Percentiles rank a stretch among this genome's conserved stretches.
Evolutionary conservation across 2,329 filamentous ascomycete species (phyloP).

Genomic region (Penicillium sp.): DNA sequence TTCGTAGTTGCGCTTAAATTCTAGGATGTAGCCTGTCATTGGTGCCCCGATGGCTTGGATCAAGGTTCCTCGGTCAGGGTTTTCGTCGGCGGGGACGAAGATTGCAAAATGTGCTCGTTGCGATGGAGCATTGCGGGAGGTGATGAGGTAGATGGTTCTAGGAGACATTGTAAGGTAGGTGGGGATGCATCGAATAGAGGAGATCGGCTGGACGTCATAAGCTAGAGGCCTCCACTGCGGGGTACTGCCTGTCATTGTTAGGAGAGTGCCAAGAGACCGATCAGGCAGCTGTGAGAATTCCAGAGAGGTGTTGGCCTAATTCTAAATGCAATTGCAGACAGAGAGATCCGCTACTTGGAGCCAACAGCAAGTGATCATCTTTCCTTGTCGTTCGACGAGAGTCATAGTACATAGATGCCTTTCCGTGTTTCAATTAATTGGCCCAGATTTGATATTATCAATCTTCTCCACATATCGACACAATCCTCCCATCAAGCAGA

Average conservation of each 20-base stretch:
- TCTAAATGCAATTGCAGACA: too few species aligned
- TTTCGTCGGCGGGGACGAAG: conserved; percentile 23
- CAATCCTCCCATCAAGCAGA: too few species aligned
- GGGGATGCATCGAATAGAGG: neutral
- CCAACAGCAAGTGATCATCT: too few species aligned
- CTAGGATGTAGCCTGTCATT: conserved; percentile 28
- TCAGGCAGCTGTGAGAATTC: too few species aligned
- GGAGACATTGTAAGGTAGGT: conserved; percentile 16
- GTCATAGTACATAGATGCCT: too few species aligned
- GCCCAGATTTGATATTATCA: too few species aligned
- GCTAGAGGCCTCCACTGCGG: neutral
- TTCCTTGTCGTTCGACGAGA: too few species aligned
- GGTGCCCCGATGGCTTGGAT: conserved; percentile 33
- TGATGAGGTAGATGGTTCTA: conserved; percentile 23
- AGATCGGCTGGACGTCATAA: conserved; percentile 1
- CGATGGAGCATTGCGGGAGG: conserved; percentile 18
- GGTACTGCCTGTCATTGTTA: neutral
- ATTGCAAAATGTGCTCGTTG: conserved; percentile 31
- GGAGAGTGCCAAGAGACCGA: neutral
- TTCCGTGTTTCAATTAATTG: too few species aligned
- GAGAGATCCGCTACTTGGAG: too few species aligned
- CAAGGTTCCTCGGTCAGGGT: conserved; percentile 21
- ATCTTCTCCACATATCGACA: too few species aligned
- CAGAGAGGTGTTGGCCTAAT: too few species aligned
- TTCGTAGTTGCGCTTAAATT: conserved; percentile 29